Conservation (phyloP, 2,329 filamentous ascomycete genomes). For the Fusarium equiseti region DNA sequence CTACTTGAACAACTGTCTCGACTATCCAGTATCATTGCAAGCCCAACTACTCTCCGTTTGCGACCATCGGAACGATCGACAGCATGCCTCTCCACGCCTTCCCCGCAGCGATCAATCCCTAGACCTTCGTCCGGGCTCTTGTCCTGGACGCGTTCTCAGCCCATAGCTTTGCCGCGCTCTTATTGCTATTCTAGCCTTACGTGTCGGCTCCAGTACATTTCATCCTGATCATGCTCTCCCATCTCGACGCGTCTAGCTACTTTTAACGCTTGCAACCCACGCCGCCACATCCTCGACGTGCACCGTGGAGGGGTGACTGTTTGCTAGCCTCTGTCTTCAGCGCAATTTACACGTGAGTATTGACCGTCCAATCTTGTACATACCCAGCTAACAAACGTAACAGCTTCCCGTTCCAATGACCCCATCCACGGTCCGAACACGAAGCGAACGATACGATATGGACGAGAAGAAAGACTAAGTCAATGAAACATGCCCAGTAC, state of each 20-base stretch:
- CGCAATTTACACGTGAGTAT: not conserved
- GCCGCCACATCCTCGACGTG: not conserved
- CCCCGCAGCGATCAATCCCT: not conserved
- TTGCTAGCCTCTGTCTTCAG: not conserved
- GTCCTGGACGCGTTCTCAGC: not conserved
- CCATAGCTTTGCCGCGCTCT: not conserved
- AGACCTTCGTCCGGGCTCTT: not conserved
- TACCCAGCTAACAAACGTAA: not conserved
- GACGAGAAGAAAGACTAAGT: too few relatives aligned
- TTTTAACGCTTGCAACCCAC: too few relatives aligned
- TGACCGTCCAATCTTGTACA: not conserved
- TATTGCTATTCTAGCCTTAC: not conserved
- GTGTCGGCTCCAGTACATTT: fast-evolving
- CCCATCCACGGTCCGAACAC: not conserved
- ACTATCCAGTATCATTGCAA: not conserved
- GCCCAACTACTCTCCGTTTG: not conserved
- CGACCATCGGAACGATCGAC: not conserved
- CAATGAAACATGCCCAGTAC: too few relatives aligned
- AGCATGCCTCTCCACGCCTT: not conserved
- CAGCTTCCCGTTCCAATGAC: fast-evolving
- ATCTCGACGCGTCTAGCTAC: not conserved
- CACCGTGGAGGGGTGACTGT: not conserved
- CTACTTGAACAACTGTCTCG: not conserved
- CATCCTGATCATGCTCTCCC: not conserved
- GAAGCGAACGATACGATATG: not conserved